Percentiles rank a stretch among this genome's conserved stretches.
Evolutionary conservation across 2,329 filamentous ascomycete species (phyloP).

Genomic region (Zymoseptoria passerinii): DNA sequence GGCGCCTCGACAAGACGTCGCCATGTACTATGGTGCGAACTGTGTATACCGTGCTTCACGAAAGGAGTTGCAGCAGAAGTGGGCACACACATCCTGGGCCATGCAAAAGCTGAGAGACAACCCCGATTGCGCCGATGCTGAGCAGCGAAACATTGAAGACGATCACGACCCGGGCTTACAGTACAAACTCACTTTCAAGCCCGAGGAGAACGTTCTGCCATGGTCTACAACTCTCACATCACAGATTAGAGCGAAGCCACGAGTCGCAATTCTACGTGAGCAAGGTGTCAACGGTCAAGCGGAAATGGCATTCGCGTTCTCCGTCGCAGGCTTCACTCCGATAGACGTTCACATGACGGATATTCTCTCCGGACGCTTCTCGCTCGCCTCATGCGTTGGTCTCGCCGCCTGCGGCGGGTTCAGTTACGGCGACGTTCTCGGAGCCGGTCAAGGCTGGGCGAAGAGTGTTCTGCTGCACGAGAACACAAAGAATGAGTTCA

Average conservation of each 20-base stretch:
- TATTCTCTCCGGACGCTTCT: slow-evolving; percentile 67
- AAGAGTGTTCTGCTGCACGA: slow-evolving; percentile 83
- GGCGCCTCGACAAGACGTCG: slow-evolving; percentile 63
- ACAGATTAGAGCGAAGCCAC: slow-evolving; percentile 55
- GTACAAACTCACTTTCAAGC: slow-evolving; percentile 74
- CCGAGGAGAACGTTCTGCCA: slow-evolving; percentile 67
- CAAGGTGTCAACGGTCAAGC: slow-evolving; percentile 92
- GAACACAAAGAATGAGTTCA: slow-evolving; percentile 66
- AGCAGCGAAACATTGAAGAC: slow-evolving; percentile 68
- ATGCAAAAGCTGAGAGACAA: slow-evolving; percentile 91
- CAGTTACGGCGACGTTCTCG: slow-evolving; percentile 86
- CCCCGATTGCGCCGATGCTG: slow-evolving; percentile 73
- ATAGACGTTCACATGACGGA: slow-evolving; percentile 97
- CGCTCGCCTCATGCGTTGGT: slow-evolving; percentile 74
- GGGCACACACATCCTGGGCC: slow-evolving; percentile 79
- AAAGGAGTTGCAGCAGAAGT: slow-evolving; percentile 71
- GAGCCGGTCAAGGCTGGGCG: slow-evolving; percentile 94
- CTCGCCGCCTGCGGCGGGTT: slow-evolving; percentile 95
- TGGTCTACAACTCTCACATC: slow-evolving; percentile 55
- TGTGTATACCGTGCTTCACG: slow-evolving; percentile 63
- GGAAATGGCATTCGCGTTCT: slow-evolving; percentile 98
- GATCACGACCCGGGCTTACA: slow-evolving; percentile 71
- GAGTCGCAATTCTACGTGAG: slow-evolving; percentile 87
- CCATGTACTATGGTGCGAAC: slow-evolving; percentile 62
- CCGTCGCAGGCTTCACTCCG: slow-evolving; percentile 79